These are phyloP conservation scores for Gossypium australe DNA, from an alignment of 345 rosid genomes.

Conservation along the genomic window DNA sequence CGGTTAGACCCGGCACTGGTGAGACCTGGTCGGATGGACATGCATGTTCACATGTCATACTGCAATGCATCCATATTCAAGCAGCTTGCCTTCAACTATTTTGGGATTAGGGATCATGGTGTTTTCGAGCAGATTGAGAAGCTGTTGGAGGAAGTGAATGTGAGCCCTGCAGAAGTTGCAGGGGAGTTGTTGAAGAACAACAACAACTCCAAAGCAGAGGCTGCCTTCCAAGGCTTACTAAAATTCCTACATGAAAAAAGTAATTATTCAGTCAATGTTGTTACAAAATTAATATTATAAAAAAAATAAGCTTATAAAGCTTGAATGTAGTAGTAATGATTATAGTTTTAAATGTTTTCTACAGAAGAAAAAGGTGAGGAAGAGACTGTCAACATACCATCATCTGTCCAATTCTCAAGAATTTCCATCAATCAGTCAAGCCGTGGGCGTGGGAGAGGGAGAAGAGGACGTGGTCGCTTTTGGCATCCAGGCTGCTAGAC, in stretches of 20 bases:
- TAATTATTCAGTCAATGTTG: background rate
- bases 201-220: conserved; percentile 1
- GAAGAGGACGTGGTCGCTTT: background rate
- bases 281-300: background rate
- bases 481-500: too few species aligned
- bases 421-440: background rate
- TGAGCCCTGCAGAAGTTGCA: conserved; percentile 20
- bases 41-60: conserved; percentile 30
- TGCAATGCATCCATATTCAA: conserved; percentile 20
- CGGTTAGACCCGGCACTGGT: conserved; percentile 28
- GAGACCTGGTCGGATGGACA: conserved; percentile 29
- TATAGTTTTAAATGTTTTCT: background rate
- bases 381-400: background rate
- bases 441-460: background rate
- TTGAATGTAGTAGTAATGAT: background rate
- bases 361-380: background rate
- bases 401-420: background rate
- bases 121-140: conserved; percentile 15
- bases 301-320: background rate
- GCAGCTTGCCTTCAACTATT: conserved; percentile 19
- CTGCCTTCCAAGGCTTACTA: conserved; percentile 11
- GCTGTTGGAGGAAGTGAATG: conserved; percentile 5
- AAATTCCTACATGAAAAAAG: background rate
- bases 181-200: conserved; percentile 21
- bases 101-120: conserved; percentile 2